Evolutionary conservation across 306 rosid genomes (phyloP).

Genomic region (Quercus rubra): DNA sequence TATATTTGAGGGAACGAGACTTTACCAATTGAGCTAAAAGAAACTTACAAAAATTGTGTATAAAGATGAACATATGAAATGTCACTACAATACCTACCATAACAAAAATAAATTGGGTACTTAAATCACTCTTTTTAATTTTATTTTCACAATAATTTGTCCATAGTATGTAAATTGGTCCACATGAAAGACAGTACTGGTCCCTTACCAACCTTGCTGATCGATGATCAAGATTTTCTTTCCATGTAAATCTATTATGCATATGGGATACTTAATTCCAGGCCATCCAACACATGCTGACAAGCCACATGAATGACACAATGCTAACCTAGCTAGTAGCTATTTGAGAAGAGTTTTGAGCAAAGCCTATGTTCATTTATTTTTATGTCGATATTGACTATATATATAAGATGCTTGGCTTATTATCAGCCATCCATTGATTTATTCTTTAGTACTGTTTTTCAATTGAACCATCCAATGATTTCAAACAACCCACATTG

Average conservation of each 20-base stretch:
- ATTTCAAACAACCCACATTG: neutral
- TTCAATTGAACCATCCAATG: neutral
- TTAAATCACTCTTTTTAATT: too few relatives aligned
- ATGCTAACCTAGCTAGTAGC: neutral
- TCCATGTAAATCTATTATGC: neutral
- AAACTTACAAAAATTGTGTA: too few relatives aligned
- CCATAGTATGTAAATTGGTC: neutral
- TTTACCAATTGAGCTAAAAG: too few relatives aligned
- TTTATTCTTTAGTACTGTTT: neutral
- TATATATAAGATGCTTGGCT: neutral
- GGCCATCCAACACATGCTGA: neutral
- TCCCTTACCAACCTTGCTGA: neutral
- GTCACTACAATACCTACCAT: too few relatives aligned
- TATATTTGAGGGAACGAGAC: too few relatives aligned
- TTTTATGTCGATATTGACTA: neutral
- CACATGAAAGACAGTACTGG: neutral
- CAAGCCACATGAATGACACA: neutral
- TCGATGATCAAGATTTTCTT: neutral
- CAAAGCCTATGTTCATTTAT: neutral
- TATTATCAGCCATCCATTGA: neutral
- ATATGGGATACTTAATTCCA: neutral
- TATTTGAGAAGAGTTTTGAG: neutral
- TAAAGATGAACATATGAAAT: too few relatives aligned
- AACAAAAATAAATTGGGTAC: too few relatives aligned
- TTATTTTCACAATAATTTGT: too few relatives aligned